Conservation (phyloP, 306 rosid genomes). For the Erythrophleum fordii region DNA sequence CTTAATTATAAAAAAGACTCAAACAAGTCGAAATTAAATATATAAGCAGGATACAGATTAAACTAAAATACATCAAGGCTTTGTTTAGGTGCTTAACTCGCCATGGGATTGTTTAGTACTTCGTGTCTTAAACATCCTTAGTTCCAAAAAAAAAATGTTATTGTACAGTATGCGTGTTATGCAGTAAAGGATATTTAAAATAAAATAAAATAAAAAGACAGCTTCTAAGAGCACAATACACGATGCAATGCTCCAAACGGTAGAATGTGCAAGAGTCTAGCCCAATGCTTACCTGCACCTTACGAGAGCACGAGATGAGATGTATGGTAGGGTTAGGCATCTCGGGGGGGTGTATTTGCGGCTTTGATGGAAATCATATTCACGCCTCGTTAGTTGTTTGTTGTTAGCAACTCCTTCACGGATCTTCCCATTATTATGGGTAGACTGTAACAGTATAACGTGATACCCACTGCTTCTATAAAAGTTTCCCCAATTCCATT, state of each 20-base stretch:
- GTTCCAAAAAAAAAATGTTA: no score
- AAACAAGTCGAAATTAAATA: no score
- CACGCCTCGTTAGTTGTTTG: background rate
- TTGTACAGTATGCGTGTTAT: no score
- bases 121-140: no score
- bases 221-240: no score
- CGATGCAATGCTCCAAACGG: no score
- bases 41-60: background rate
- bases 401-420: conserved; percentile 1
- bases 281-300: background rate
- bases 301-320: background rate
- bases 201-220: no score
- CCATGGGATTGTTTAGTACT: background rate
- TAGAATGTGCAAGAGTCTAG: background rate
- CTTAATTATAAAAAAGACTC: no score
- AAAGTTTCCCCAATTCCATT: background rate
- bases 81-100: background rate
- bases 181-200: no score
- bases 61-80: background rate
- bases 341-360: background rate
- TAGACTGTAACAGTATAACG: background rate
- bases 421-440: background rate
- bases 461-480: background rate
- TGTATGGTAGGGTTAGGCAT: background rate
- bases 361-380: background rate